Evolutionary conservation across 768 basidiomycete species (phyloP), one percentile per base, ranked within the genome.

Genomic region (Zangia roseola): DNA sequence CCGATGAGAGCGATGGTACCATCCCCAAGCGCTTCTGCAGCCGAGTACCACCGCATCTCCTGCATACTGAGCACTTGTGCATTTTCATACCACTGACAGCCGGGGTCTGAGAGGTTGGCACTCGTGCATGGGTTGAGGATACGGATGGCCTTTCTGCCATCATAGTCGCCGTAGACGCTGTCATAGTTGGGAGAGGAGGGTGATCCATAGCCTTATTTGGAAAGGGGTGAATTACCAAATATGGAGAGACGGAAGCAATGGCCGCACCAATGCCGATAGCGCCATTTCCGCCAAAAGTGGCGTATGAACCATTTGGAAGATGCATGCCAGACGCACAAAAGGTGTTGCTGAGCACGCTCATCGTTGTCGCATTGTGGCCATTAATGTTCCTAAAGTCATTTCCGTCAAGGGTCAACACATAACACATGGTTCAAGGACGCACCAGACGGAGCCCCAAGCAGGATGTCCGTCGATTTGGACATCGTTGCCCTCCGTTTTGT

Each of bases 281-380:
- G 14, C 74, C 75, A 60, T 90, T 91, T 3, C 89, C 89, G 43
- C 89, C 89, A 57, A 90, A 84, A 0, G 84, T 80, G 14, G 74
- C 79, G 48, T 71, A 90, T 1, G 86, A 87, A 17, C 86, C 86
- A 50, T 89, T 89, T 21, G 88, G 87, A 3, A 89, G 72, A 58
- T 89, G 86, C 79, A 84, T 81, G 38, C 88, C 89, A 1, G 84
- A 88, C 2, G 89, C 80, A 57, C 89, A 91, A 69, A 92, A 92
- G 1, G 77, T 68, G 60, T 91, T 91, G 12, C 84, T 85, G 30
- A 65, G 58, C 24, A 91, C 75, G 54, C 26, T 54, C 61, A 63
- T 62, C 2, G 51, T 34, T 17, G 58, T 62, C 5, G 61, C 61
- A 23, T 54, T 40, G 23, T n/a, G 58, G 8, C 48, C 26, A 33